Conservation (phyloP, 2,329 filamentous ascomycete species). For the Grosmannia clavigera region DNA sequence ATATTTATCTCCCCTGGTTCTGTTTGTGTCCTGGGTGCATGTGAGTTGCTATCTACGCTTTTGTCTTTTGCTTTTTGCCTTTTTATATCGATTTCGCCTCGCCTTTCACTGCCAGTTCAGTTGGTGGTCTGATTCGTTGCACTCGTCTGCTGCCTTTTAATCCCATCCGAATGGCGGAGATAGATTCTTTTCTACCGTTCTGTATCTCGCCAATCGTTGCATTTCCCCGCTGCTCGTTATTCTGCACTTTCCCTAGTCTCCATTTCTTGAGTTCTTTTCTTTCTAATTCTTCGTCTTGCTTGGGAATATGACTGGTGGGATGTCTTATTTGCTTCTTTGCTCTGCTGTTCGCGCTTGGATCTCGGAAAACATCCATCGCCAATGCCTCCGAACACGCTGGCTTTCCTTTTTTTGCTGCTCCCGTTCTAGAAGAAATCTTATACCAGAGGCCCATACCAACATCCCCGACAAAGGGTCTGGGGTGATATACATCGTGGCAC, state of each 20-base stretch:
- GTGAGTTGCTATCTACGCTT: background rate
- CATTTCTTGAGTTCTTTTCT: background rate
- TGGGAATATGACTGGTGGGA: background rate
- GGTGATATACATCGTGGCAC: background rate
- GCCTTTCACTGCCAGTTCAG: background rate
- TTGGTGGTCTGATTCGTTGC: background rate
- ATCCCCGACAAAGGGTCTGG: background rate
- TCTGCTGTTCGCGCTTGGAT: background rate
- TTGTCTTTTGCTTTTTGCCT: background rate
- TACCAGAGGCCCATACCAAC: background rate
- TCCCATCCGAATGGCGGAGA: no score
- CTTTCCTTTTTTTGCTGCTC: background rate
- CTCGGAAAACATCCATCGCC: background rate
- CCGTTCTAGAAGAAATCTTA: background rate
- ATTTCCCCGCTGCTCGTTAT: no score
- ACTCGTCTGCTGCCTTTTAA: background rate
- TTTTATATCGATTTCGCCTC: background rate
- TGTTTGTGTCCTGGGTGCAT: background rate
- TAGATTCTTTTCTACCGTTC: background rate
- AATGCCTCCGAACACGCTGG: background rate
- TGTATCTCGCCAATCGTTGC: background rate
- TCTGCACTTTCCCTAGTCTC: background rate
- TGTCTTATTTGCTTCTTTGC: background rate
- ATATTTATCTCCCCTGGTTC: background rate
- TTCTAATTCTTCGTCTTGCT: background rate